Evolutionary conservation across 2,329 filamentous ascomycete species (phyloP).

Genomic region (Didymella exigua): DNA sequence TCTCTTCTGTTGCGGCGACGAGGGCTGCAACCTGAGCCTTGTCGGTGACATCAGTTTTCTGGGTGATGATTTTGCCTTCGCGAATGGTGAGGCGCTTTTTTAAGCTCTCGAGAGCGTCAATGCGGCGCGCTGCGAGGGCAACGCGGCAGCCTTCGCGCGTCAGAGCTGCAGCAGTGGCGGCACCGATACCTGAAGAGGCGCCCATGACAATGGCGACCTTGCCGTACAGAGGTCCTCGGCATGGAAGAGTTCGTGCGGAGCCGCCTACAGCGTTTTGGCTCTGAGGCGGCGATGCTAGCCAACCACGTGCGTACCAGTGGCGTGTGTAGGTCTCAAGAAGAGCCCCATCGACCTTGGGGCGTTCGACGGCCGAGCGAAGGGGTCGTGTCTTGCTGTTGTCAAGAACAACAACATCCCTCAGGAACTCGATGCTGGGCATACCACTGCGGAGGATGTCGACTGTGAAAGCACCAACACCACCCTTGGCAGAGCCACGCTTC

Average conservation of each 20-base stretch:
- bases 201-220: conserved; percentile 78
- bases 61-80: conserved; percentile 69
- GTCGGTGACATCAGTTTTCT: conserved; percentile 74
- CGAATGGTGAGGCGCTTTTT: conserved; percentile 64
- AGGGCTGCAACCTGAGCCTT: conserved; percentile 69
- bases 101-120: conserved; percentile 69
- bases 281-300: conserved; percentile 69
- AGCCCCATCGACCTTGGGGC: conserved; percentile 70
- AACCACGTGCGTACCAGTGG: conserved; percentile 80
- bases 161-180: conserved; percentile 72
- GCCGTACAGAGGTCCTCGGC: conserved; percentile 66
- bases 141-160: conserved; percentile 74
- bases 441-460: conserved; percentile 79
- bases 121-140: conserved; percentile 72
- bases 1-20: conserved; percentile 61
- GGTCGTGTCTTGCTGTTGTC: conserved; percentile 72
- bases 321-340: conserved; percentile 80
- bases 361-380: conserved; percentile 62
- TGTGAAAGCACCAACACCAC: conserved; percentile 74
- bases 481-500: conserved; percentile 67
- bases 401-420: conserved; percentile 73
- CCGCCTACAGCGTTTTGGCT: conserved; percentile 55
- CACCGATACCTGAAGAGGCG: conserved; percentile 79
- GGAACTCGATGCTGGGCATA: conserved; percentile 76
- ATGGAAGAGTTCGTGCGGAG: conserved; percentile 51